phyloP scores from a whole-genome alignment of 345 rosid genomes.

The Populus tremula region DNA sequence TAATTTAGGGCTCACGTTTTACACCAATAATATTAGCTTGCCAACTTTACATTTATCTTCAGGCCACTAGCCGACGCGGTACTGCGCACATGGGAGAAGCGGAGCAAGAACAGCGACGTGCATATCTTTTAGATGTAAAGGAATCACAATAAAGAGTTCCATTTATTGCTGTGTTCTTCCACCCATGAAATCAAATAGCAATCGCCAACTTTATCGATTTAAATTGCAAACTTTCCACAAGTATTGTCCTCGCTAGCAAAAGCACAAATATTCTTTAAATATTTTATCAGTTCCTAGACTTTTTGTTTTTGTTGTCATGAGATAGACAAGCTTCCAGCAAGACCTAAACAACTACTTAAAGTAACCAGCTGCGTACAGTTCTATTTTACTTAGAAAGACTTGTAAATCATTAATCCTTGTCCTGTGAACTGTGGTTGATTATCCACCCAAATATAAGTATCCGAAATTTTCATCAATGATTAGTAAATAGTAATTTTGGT shows the following conservation, averaged over 20 bases:
- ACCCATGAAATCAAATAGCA: not conserved
- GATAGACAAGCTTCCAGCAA: not conserved
- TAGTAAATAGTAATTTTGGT: too few species aligned
- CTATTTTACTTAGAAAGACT: not conserved
- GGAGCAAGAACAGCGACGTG: constrained; percentile 20
- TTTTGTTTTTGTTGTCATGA: not conserved
- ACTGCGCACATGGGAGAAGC: constrained; percentile 32
- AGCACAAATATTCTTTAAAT: not conserved
- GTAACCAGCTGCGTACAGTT: not conserved
- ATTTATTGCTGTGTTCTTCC: not conserved
- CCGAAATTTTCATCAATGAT: not conserved
- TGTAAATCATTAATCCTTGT: not conserved
- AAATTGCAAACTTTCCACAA: too few species aligned
- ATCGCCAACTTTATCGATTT: too few species aligned
- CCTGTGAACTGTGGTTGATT: not conserved
- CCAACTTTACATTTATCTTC: not conserved
- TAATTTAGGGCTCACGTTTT: not conserved
- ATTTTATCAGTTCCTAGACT: not conserved
- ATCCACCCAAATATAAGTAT: not conserved
- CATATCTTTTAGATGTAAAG: not conserved
- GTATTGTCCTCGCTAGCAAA: not conserved
- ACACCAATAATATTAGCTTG: not conserved
- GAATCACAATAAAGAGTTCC: not conserved
- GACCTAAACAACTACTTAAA: not conserved
- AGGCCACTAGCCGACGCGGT: not conserved